These are phyloP conservation scores for Pseudogymnoascus sp. DNA, from an alignment of 2,329 filamentous ascomycete genomes.

Conservation along the genomic window DNA sequence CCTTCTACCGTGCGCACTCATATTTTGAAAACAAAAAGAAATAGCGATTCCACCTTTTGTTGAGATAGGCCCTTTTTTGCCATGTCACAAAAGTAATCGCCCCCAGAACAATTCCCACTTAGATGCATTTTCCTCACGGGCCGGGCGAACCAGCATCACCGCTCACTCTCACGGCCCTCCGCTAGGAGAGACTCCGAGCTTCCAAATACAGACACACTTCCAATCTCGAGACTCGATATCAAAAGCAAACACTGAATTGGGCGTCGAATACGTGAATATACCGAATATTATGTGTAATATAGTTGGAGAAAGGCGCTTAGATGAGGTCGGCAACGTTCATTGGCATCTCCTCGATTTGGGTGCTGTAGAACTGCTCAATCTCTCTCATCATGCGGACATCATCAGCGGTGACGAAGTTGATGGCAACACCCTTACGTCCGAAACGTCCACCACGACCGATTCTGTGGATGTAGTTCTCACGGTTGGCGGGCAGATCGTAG, in stretches of 20 bases:
- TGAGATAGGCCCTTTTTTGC: constrained; percentile 2
- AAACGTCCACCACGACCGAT: constrained; percentile 99
- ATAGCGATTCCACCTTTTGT: constrained; percentile 3
- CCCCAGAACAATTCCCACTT: constrained; percentile 1
- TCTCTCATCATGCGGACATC: constrained; percentile 99
- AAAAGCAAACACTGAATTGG: constrained; percentile 3
- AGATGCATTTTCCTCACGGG: constrained; percentile 21
- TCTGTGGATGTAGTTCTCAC: constrained; percentile 99
- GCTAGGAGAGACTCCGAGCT: constrained; percentile 11
- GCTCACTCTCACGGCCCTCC: constrained; percentile 29
- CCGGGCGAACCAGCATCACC: constrained; percentile 28
- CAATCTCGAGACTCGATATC: constrained; percentile 1
- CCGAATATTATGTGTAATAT: constrained; percentile 7
- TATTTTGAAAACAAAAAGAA: constrained; percentile 5
- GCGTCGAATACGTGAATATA: constrained; percentile 6
- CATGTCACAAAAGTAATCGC: background rate
- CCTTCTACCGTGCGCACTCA: constrained; percentile 4
- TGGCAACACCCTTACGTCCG: constrained; percentile 99
- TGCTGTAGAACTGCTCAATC: constrained; percentile 99
- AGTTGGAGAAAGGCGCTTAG: constrained; percentile 36
- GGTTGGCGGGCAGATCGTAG: constrained; percentile 97
- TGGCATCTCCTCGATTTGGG: constrained; percentile 99
- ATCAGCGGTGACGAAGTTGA: constrained; percentile 99
- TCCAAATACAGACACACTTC: background rate
- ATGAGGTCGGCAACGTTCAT: constrained; percentile 81